phyloP scores from a whole-genome alignment of 2,329 filamentous ascomycete genomes.

The Xylariaceae sp. region DNA sequence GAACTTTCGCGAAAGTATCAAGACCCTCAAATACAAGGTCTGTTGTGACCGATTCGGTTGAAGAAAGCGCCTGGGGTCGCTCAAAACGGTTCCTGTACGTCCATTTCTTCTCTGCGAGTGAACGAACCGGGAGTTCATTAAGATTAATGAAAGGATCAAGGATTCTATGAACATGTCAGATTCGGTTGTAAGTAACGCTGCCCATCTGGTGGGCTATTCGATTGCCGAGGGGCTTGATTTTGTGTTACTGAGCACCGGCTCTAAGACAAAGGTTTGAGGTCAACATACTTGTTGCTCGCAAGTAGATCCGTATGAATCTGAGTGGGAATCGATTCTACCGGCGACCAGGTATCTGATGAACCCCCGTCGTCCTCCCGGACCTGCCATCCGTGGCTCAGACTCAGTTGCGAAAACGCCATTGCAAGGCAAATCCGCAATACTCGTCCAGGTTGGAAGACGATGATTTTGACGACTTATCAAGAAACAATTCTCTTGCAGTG shows the following conservation, averaged over 20 bases:
- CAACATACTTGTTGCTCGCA: conserved; percentile 33
- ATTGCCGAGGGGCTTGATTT: neutral
- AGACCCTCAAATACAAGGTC: conserved; percentile 62
- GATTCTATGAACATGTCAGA: conserved; percentile 35
- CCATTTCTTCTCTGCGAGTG: conserved; percentile 63
- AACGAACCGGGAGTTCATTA: conserved; percentile 59
- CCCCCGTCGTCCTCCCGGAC: conserved; percentile 10
- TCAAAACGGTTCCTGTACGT: conserved; percentile 47
- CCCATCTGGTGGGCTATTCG: neutral
- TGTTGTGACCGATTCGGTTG: conserved; percentile 25
- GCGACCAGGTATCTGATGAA: conserved; percentile 29
- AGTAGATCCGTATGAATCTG: conserved; percentile 39
- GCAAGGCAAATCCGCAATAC: neutral
- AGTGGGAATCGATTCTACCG: conserved; percentile 35
- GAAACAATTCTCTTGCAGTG: no score
- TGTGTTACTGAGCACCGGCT: neutral
- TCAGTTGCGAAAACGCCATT: conserved; percentile 9
- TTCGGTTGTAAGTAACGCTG: neutral
- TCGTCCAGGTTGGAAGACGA: neutral
- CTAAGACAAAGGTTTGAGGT: neutral
- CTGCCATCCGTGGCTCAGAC: conserved; percentile 12
- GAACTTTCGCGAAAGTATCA: conserved; percentile 61
- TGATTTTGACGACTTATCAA: no score
- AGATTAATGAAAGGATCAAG: conserved; percentile 58
- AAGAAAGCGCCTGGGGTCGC: conserved; percentile 14